Evolutionary conservation across 345 rosid species (phyloP).

Genomic region (Lepidium aucheri): DNA sequence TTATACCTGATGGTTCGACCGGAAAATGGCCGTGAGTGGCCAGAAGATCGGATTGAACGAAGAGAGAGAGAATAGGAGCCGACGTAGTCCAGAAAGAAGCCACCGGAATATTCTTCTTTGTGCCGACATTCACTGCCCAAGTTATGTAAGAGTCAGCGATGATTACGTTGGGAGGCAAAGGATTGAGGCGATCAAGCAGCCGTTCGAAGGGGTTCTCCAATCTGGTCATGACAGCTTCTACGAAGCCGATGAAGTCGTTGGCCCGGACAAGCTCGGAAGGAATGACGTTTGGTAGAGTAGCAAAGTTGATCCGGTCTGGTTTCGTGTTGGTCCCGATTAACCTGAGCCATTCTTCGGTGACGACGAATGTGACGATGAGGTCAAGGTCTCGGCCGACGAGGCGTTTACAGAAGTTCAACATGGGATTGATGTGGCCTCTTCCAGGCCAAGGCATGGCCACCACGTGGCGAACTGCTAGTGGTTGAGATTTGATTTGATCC

Average conservation of each 20-base stretch:
- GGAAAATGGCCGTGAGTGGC: slow-evolving; percentile 25
- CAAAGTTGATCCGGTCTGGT: slow-evolving; percentile 31
- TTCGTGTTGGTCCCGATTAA: slow-evolving; percentile 32
- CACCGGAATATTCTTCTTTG: slow-evolving; percentile 40
- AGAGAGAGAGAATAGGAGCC: slow-evolving; percentile 27
- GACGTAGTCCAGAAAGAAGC: slow-evolving; percentile 43
- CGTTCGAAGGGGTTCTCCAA: slow-evolving; percentile 33
- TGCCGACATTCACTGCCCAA: slow-evolving; percentile 33
- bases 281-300: slow-evolving; percentile 16
- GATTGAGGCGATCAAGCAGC: slow-evolving; percentile 29
- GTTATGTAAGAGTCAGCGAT: slow-evolving; percentile 21
- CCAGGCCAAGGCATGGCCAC: slow-evolving; percentile 62
- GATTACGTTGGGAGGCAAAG: slow-evolving; percentile 9
- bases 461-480: slow-evolving; percentile 17
- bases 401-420: slow-evolving; percentile 54
- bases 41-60: slow-evolving; percentile 21
- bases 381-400: slow-evolving; percentile 27
- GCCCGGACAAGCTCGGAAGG: slow-evolving; percentile 25
- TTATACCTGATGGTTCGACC: slow-evolving; percentile 23
- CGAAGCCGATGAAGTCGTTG: slow-evolving; percentile 17
- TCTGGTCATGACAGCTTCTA: slow-evolving; percentile 11
- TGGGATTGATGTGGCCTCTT: slow-evolving; percentile 61
- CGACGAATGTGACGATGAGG: slow-evolving; percentile 44
- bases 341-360: slow-evolving; percentile 69
- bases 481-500: not conserved